Evolutionary conservation across 169 alveolate genomes (phyloP).

Genomic region (Plasmodium cynomolgi): DNA sequence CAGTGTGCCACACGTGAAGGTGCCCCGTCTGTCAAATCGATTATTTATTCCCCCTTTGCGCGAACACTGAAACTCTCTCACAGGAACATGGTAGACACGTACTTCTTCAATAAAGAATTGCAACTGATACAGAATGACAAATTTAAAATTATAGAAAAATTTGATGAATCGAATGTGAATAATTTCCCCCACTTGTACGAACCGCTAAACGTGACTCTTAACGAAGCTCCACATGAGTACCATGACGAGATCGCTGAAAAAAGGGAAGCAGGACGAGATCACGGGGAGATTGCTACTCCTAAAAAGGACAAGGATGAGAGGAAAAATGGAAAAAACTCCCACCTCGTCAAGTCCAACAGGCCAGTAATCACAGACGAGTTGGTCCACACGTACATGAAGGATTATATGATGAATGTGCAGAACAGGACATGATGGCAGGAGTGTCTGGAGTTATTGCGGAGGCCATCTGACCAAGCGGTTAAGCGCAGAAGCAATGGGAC

Average conservation of each 20-base stretch:
- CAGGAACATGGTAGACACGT: constrained; percentile 58
- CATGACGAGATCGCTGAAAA: not conserved
- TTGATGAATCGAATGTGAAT: constrained; percentile 23
- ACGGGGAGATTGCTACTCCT: not conserved
- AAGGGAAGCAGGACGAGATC: not conserved
- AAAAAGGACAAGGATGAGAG: not conserved
- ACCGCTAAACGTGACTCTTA: constrained; percentile 43
- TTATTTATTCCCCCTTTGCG: not conserved
- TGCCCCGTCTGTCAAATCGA: not conserved
- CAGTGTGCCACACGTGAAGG: not conserved
- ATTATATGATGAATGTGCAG: constrained; percentile 58
- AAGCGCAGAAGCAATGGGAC: not conserved
- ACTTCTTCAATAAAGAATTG: constrained; percentile 40
- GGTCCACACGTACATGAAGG: constrained; percentile 54
- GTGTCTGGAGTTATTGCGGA: not conserved
- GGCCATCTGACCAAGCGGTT: not conserved
- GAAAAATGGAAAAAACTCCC: not conserved
- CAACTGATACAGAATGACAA: constrained; percentile 55
- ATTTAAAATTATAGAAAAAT: constrained; percentile 61
- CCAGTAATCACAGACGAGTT: constrained; percentile 37
- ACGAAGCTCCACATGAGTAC: constrained; percentile 6
- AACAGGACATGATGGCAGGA: not conserved
- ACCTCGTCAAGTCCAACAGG: constrained; percentile 4
- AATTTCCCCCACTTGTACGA: constrained; percentile 52
- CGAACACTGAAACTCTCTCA: not conserved